These are phyloP conservation scores for Hyphopichia pseudoburtonii DNA, from an alignment of 1,139 yeast species.

Conservation along the genomic window DNA sequence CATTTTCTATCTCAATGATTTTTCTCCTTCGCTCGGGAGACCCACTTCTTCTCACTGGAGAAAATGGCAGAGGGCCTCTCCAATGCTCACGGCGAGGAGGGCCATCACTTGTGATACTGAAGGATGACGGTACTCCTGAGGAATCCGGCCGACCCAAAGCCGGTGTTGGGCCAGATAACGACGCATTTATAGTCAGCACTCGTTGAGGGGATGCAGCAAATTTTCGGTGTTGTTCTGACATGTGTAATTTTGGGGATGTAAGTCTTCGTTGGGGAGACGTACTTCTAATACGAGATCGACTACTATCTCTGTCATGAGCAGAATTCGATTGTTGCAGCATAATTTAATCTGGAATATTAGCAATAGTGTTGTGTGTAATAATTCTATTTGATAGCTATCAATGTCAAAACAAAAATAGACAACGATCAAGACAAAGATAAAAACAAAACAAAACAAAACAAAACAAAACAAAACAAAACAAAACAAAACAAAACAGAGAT, in stretches of 20 bases:
- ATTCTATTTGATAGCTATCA: too few relatives aligned
- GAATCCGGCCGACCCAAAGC: not conserved
- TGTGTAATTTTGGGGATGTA: not conserved
- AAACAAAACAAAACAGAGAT: not conserved
- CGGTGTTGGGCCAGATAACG: too few relatives aligned
- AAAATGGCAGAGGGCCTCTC: constrained; percentile 11
- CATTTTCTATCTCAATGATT: constrained; percentile 29
- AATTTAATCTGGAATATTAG: too few relatives aligned
- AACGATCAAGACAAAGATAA: too few relatives aligned
- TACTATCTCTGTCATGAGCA: too few relatives aligned
- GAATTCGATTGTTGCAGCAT: too few relatives aligned
- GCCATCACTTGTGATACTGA: too few relatives aligned
- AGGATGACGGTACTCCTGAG: not conserved
- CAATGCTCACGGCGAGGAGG: too few relatives aligned
- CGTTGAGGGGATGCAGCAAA: constrained; percentile 12
- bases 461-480: too few relatives aligned
- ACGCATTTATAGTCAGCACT: constrained; percentile 1
- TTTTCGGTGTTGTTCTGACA: constrained; percentile 7
- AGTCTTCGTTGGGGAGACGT: constrained; percentile 4
- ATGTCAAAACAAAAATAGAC: too few relatives aligned
- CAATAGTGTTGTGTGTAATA: too few relatives aligned
- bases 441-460: too few relatives aligned
- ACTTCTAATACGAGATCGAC: not conserved
- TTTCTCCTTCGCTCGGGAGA: constrained; percentile 35
- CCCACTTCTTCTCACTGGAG: constrained; percentile 37